phyloP scores from a whole-genome alignment of 2,329 filamentous ascomycete genomes.

The Cladophialophora exuberans region DNA sequence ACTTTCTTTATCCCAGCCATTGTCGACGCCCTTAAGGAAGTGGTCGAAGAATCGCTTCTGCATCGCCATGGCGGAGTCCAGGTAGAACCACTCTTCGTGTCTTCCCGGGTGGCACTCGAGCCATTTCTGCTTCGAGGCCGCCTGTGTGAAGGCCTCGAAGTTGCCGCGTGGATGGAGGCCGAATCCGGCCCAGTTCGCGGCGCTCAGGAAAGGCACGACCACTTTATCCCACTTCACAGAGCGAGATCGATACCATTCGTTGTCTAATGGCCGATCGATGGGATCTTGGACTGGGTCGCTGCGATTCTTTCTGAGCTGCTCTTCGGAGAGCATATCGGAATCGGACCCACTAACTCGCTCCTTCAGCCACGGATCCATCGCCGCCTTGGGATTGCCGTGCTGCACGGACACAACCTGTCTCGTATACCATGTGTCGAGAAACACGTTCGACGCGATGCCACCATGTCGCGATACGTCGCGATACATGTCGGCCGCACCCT shows the following conservation, averaged over 20 bases:
- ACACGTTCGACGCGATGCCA: conserved; percentile 61
- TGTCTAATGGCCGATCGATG: conserved; percentile 58
- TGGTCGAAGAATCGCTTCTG: conserved; percentile 71
- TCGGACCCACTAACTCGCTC: conserved; percentile 56
- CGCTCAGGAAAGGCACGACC: conserved; percentile 66
- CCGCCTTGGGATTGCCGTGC: conserved; percentile 58
- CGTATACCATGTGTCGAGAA: conserved; percentile 59
- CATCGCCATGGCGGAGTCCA: conserved; percentile 67
- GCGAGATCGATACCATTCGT: conserved; percentile 65
- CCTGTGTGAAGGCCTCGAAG: conserved; percentile 63
- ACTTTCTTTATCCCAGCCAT: conserved; percentile 15
- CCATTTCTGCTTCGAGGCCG: conserved; percentile 69
- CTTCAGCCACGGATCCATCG: conserved; percentile 38
- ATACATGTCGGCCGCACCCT: conserved; percentile 52
- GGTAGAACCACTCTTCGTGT: conserved; percentile 74
- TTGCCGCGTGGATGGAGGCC: conserved; percentile 71
- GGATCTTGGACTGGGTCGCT: conserved; percentile 49
- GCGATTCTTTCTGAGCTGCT: conserved; percentile 42
- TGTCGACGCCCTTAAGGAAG: conserved; percentile 69
- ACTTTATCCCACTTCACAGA: conserved; percentile 68
- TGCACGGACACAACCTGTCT: conserved; percentile 63
- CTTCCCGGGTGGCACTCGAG: conserved; percentile 70
- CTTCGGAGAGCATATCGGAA: conserved; percentile 37
- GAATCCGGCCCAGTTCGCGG: conserved; percentile 73
- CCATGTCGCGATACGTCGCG: conserved; percentile 61